Evolutionary conservation across 352 stramenopile genomes (phyloP).

Genomic region (Pythium folliculosum): DNA sequence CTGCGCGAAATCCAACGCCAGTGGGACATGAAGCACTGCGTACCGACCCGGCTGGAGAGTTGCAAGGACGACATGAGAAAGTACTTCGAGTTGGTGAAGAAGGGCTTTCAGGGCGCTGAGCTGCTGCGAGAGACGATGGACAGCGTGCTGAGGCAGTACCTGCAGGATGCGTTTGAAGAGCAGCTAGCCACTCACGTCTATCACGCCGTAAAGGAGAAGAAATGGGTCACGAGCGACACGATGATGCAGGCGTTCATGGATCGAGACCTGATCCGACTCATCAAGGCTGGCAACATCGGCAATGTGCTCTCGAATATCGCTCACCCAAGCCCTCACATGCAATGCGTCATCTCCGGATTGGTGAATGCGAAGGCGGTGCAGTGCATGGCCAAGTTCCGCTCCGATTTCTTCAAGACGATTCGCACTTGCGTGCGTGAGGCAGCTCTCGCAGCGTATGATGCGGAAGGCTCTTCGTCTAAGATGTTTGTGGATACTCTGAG

Average conservation of each 20-base stretch:
- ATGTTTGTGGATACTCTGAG: not conserved
- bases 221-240: not conserved
- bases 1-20: not conserved
- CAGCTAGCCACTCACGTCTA: not conserved
- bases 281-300: not conserved
- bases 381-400: not conserved
- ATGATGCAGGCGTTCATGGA: not conserved
- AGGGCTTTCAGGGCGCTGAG: not conserved
- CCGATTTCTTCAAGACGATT: not conserved
- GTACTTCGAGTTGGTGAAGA: conserved; percentile 6
- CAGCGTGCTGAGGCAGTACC: not conserved
- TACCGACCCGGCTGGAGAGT: not conserved
- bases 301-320: not conserved
- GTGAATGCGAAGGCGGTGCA: not conserved
- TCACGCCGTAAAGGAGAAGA: not conserved
- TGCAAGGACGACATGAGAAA: not conserved
- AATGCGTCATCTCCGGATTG: not conserved
- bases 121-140: not conserved
- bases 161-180: not conserved
- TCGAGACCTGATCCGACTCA: not conserved
- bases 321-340: not conserved
- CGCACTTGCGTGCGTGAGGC: not conserved
- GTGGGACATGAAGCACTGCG: not conserved
- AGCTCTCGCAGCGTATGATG: not conserved
- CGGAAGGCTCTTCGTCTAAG: not conserved